Percentiles rank a stretch among this genome's conserved stretches.
phyloP scores from a whole-genome alignment of 1,284 basidiomycete species.

The Puccinia triticina region DNA sequence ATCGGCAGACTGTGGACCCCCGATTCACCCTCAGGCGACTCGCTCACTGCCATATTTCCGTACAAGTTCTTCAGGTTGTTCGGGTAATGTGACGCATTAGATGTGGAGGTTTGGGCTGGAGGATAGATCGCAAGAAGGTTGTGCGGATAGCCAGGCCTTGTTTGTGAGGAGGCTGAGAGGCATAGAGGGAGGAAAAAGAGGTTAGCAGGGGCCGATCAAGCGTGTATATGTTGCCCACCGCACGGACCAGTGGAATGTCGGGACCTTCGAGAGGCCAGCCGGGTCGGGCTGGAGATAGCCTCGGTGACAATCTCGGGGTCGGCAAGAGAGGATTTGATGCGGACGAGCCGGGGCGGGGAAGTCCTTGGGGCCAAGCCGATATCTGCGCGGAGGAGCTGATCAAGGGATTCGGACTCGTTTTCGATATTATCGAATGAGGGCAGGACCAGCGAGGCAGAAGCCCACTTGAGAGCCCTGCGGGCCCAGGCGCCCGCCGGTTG shows the following conservation, averaged over 20 bases:
- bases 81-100: not conserved
- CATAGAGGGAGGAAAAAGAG: not conserved
- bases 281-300: not conserved
- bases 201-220: not conserved
- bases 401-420: constrained; percentile 22
- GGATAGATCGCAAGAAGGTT: constrained; percentile 26
- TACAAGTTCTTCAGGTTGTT: constrained; percentile 16
- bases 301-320: constrained; percentile 5
- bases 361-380: constrained; percentile 28
- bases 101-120: not conserved
- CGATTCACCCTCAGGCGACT: not conserved
- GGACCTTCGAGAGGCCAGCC: not conserved
- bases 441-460: constrained; percentile 37
- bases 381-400: constrained; percentile 45
- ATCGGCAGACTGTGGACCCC: not conserved
- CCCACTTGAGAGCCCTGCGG: constrained; percentile 42
- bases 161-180: not conserved
- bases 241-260: not conserved
- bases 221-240: not conserved
- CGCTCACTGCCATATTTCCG: not conserved
- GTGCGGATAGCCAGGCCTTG: constrained; percentile 22
- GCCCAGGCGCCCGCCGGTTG: constrained; percentile 24
- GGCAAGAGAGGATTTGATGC: constrained; percentile 26
- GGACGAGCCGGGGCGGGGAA: not conserved
- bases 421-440: not conserved